Evolutionary conservation across 2,329 filamentous ascomycete species (phyloP).

Genomic region (Didymella lethalis): DNA sequence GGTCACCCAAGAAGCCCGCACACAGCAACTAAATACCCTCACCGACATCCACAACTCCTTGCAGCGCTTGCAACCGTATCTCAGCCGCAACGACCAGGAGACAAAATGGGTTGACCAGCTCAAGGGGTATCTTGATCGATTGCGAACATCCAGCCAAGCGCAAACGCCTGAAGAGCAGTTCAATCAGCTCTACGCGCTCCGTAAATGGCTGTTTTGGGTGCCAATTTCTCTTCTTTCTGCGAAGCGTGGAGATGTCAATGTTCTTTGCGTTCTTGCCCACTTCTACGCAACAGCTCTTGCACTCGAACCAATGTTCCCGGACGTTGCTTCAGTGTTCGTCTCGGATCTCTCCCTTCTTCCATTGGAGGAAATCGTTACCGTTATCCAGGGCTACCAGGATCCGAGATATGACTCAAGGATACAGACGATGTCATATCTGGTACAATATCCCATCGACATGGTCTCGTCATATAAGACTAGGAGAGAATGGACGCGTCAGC

Average conservation of each 20-base stretch:
- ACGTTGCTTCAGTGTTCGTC: constrained; percentile 86
- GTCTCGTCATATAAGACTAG: constrained; percentile 53
- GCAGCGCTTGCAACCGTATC: constrained; percentile 54
- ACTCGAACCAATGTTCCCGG: constrained; percentile 89
- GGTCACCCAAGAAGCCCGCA: constrained; percentile 61
- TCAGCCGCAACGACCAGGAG: constrained; percentile 56
- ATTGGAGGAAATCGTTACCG: constrained; percentile 84
- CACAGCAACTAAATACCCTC: constrained; percentile 63
- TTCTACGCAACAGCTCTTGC: constrained; percentile 89
- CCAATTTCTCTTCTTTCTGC: constrained; percentile 84
- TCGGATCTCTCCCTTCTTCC: constrained; percentile 73
- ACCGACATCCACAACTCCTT: constrained; percentile 53
- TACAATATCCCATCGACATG: constrained; percentile 57
- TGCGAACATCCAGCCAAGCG: constrained; percentile 53
- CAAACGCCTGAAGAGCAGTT: constrained; percentile 80
- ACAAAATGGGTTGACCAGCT: constrained; percentile 59
- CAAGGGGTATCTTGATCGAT: constrained; percentile 56
- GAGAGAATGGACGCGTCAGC: constrained; percentile 51
- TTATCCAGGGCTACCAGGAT: constrained; percentile 64
- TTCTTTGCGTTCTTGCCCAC: constrained; percentile 84
- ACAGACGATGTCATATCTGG: constrained; percentile 55
- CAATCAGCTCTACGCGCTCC: constrained; percentile 83
- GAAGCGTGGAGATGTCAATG: constrained; percentile 76
- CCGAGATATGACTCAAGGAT: constrained; percentile 53
- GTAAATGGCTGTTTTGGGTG: constrained; percentile 96